Evolutionary conservation across 176 grass and related monocot species (phyloP).

Genomic region (Canna indica): DNA sequence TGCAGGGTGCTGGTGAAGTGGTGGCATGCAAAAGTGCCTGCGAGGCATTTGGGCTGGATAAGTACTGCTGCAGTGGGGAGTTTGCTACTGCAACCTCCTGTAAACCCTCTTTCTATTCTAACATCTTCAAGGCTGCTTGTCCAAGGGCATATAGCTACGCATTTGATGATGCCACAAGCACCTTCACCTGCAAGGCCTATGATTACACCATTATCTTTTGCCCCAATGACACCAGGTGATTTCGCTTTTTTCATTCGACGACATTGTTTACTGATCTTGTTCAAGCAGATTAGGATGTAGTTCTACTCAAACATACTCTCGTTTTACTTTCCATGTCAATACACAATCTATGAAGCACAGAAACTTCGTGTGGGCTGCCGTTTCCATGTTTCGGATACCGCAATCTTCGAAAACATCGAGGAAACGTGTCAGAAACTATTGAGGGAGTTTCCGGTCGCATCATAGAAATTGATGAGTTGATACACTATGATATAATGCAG

Average conservation of each 20-base stretch:
- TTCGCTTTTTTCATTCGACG: background rate
- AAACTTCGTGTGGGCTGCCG: too few species aligned
- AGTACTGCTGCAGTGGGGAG: constrained; percentile 94
- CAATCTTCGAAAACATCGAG: too few species aligned
- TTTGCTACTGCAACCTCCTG: constrained; percentile 56
- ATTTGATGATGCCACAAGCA: constrained; percentile 69
- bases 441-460: too few species aligned
- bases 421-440: too few species aligned
- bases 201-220: constrained; percentile 91
- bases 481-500: too few species aligned
- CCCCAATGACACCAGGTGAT: constrained; percentile 37
- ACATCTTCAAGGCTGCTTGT: constrained; percentile 73
- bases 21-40: constrained; percentile 84
- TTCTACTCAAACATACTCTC: background rate
- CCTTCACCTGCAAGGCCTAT: constrained; percentile 62
- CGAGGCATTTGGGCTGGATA: constrained; percentile 63
- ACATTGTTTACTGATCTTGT: background rate
- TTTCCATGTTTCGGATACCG: too few species aligned
- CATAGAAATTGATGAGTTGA: too few species aligned
- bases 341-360: too few species aligned
- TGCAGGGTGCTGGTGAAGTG: constrained; percentile 32
- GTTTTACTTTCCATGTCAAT: background rate
- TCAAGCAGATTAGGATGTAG: background rate
- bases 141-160: constrained; percentile 87
- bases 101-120: constrained; percentile 60